Evolutionary conservation across 2,329 filamentous ascomycete genomes (phyloP), one percentile per base, ranked within the genome.

Genomic region (Daldinia eschscholtzii): DNA sequence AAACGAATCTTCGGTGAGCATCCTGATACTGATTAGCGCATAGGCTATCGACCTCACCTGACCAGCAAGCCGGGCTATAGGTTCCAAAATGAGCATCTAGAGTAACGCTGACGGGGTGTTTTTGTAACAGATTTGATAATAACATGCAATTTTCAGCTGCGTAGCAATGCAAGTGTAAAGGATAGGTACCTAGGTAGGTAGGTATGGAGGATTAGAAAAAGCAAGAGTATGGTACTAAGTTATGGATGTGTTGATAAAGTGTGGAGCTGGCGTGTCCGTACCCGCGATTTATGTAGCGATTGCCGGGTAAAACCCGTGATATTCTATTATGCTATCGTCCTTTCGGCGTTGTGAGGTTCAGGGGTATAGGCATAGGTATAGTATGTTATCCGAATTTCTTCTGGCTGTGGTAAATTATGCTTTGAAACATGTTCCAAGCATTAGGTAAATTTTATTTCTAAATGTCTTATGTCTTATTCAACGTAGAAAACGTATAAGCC

Each of bases 91-190:
- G 52, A 55, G 52, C 18, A 15, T 55, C 30, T 20, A 7, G 15
- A 37, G 52, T 55, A 55, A 55, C 30, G 52, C 15, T 55, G 12
- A 37, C 52, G n/a, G 30, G 52, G 33, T n/a, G 18, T 26, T 26
- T 39, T 20, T n/a, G 7, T n/a, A 35, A 23, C 10, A 35, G 9
- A n/a, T n/a, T 35, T 35, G n/a, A 26, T 23, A 6, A 15, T 35
- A 23, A 55, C 10, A 37, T 55, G 48, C 15, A 33, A 30, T 10
- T 13, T 52, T 20, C 7, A 39, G 18, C 10, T 55, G 33, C 18
- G 33, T 55, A 26, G 52, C 33, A 56, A 37, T 56, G 53, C 20
- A 28, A 9, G 26, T 28, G 53, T 10, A 57, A 57, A 37, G 12
- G 53, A 57, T 30, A 35, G 33, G 33, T 33, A 33, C 30, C 6